These are phyloP conservation scores for Arthrobotrys iridis DNA, from an alignment of 2,329 filamentous ascomycete genomes.

Conservation along the genomic window DNA sequence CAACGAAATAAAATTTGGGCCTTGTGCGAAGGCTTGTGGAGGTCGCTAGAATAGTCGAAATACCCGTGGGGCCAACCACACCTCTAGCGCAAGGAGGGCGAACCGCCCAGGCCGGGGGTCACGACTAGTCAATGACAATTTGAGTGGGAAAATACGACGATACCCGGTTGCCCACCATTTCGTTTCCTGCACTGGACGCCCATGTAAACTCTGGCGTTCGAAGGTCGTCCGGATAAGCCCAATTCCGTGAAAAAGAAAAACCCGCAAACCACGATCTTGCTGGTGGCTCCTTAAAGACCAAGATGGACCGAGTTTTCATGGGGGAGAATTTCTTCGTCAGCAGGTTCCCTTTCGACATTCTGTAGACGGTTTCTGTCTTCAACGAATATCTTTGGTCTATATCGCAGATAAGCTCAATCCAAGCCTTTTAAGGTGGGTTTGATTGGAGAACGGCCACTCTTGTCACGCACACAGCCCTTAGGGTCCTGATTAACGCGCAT, in stretches of 20 bases:
- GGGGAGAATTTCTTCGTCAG: slow-evolving; percentile 28
- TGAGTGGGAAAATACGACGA: slow-evolving; percentile 14
- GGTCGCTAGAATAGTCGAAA: slow-evolving; percentile 21
- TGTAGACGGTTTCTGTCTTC: slow-evolving; percentile 22
- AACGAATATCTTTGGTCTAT: not conserved
- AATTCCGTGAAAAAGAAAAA: slow-evolving; percentile 45
- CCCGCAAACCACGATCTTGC: slow-evolving; percentile 41
- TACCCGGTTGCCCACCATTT: slow-evolving; percentile 22
- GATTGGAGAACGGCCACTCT: slow-evolving; percentile 9
- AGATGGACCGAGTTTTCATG: slow-evolving; percentile 22
- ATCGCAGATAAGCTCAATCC: slow-evolving; percentile 18
- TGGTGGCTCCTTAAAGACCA: slow-evolving; percentile 50
- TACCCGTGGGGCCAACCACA: slow-evolving; percentile 40
- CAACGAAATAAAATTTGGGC: not conserved
- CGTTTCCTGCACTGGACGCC: slow-evolving; percentile 9
- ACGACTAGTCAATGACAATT: slow-evolving; percentile 8
- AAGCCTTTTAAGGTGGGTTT: slow-evolving; percentile 39
- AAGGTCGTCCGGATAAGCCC: slow-evolving; percentile 29
- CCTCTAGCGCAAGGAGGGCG: not conserved
- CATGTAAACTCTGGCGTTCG: slow-evolving; percentile 3
- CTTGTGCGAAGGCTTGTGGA: not conserved
- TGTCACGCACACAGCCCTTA: slow-evolving; percentile 18
- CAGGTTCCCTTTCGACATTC: slow-evolving; percentile 12
- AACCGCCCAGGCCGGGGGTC: slow-evolving; percentile 10
- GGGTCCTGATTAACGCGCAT: slow-evolving; percentile 45